These are phyloP conservation scores for Spongispora temasekensis DNA, from an alignment of 1,284 basidiomycete species.

Conservation along the genomic window DNA sequence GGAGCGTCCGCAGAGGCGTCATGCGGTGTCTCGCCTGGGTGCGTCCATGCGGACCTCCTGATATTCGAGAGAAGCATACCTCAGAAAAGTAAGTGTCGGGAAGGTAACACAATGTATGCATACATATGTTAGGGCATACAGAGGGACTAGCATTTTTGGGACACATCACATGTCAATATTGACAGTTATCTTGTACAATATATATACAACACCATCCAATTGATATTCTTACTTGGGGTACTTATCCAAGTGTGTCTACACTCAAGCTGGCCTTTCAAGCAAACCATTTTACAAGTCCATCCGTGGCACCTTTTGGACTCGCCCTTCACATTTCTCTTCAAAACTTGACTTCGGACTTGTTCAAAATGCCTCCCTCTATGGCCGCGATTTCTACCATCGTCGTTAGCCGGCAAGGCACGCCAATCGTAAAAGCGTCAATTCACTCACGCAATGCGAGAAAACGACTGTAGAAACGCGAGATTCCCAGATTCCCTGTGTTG, in stretches of 20 bases:
- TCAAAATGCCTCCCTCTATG: constrained; percentile 33
- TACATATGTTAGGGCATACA: background rate
- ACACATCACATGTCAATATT: no score
- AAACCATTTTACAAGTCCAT: no score
- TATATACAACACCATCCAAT: no score
- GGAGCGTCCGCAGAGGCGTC: constrained; percentile 15
- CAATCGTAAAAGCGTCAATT: background rate
- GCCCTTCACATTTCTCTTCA: constrained; percentile 7
- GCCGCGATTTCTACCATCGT: constrained; percentile 33
- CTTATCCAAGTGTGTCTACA: no score
- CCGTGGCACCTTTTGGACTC: background rate
- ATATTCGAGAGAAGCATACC: constrained; percentile 13
- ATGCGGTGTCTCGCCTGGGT: constrained; percentile 16
- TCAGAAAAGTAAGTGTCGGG: constrained; percentile 2
- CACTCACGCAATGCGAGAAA: constrained; percentile 41
- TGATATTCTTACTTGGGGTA: no score
- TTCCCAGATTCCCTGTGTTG: constrained; percentile 34
- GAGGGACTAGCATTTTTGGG: background rate
- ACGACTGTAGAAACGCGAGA: constrained; percentile 38
- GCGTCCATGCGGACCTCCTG: constrained; percentile 6
- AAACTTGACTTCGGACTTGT: constrained; percentile 22
- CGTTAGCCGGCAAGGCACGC: background rate
- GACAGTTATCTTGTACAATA: no score
- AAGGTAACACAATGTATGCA: background rate
- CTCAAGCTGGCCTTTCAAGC: no score